phyloP scores from a whole-genome alignment of 139 green algal genomes.

The Tetraselmis chui region DNA sequence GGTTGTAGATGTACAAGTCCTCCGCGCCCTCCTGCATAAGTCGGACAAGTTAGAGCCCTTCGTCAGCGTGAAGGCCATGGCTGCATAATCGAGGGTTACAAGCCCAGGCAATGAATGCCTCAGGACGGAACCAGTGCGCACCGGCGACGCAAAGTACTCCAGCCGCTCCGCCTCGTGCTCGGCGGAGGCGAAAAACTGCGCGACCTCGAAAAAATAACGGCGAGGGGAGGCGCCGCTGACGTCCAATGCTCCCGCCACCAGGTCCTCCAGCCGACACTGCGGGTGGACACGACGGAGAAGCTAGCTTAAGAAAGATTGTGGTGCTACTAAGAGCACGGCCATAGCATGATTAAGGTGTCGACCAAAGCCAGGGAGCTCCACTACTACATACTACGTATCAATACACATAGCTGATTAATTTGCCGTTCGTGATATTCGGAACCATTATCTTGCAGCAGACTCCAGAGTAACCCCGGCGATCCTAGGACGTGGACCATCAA shows the following conservation, averaged over 20 bases:
- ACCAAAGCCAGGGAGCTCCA: too few relatives aligned
- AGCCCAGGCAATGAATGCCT: neutral
- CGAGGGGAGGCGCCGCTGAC: slow-evolving; percentile 65
- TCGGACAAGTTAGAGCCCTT: neutral
- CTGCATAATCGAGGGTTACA: neutral
- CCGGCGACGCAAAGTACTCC: slow-evolving; percentile 65
- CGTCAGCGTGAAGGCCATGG: neutral
- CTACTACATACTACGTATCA: too few relatives aligned
- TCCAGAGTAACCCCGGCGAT: too few relatives aligned
- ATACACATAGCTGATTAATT: too few relatives aligned
- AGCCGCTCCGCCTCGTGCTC: slow-evolving; percentile 70
- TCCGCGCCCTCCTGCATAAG: slow-evolving; percentile 49
- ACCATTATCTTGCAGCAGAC: too few relatives aligned
- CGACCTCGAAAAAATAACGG: slow-evolving; percentile 84
- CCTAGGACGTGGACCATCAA: too few relatives aligned
- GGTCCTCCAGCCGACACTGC: slow-evolving; percentile 24
- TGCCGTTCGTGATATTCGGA: too few relatives aligned
- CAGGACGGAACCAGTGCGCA: neutral
- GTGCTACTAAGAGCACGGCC: too few relatives aligned
- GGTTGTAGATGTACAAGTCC: slow-evolving; percentile 56
- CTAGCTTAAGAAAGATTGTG: too few relatives aligned
- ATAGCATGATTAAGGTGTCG: too few relatives aligned
- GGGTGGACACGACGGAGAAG: slow-evolving; percentile 1
- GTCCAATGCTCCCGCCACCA: slow-evolving; percentile 74
- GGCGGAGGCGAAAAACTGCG: slow-evolving; percentile 41